Conservation (phyloP, 257 asterid genomes). For the Nicotiana otophora region DNA sequence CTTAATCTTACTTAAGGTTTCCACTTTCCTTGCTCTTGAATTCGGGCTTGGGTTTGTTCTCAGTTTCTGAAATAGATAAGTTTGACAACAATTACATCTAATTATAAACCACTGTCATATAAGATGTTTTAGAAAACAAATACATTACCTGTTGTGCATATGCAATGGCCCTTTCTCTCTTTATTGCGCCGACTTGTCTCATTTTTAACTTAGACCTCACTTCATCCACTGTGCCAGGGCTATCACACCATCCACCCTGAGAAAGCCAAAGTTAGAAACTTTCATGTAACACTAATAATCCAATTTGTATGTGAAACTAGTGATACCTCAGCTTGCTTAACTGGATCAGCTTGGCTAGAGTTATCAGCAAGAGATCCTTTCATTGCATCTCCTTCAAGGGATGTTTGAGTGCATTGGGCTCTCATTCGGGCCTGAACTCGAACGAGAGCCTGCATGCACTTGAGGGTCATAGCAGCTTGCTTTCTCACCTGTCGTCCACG, state of each 20-base stretch:
- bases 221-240: constrained; percentile 63
- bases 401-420: constrained; percentile 46
- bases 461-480: constrained; percentile 76
- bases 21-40: constrained; percentile 29
- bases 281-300: background rate
- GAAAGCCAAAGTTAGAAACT: background rate
- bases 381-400: constrained; percentile 17
- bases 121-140: background rate
- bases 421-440: constrained; percentile 79
- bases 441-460: constrained; percentile 91
- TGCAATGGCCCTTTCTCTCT: constrained; percentile 79
- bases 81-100: background rate
- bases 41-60: constrained; percentile 29
- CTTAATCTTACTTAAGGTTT: constrained; percentile 26
- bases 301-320: background rate
- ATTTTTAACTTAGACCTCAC: constrained; percentile 66
- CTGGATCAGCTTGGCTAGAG: constrained; percentile 32
- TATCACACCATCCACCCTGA: constrained; percentile 85
- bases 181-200: constrained; percentile 82
- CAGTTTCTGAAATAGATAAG: constrained; percentile 21
- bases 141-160: constrained; percentile 67
- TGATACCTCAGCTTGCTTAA: constrained; percentile 60
- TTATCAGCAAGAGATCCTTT: constrained; percentile 13
- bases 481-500: constrained; percentile 79
- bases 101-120: background rate